Base-by-base conservation (phyloP, 2,329 filamentous ascomycete genomes). In the Nemania sp. region DNA sequence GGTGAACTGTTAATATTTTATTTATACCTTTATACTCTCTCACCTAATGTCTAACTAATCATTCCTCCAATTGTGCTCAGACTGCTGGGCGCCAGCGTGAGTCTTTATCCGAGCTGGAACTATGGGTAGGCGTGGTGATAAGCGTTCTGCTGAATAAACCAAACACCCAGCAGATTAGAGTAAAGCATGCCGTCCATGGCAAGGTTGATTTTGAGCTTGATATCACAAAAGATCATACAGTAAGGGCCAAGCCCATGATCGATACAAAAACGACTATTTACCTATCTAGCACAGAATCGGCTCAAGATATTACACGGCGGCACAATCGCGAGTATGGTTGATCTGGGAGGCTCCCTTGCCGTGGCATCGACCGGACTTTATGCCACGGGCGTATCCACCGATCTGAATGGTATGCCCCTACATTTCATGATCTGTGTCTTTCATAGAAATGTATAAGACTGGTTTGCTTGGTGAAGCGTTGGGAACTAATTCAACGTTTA, bases 261-360 rank as follows among this genome's bases (percentile, higher is more conserved):
- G 20, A 6, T 17, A 17, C 9, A 28, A 8, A 14, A 17, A 42
- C 4, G 3, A 8, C 3, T 15, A 14, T 42, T 44, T 51, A 33
- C 44, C 12, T 2, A 41, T 33, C 45, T 43, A 52, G 42, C 6
- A 11, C 19, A 91, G 87, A 93, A 93, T 66, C 85, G 89, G 1
- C 76, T 93, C 0, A 81, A 84, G 48, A 91, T 87, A 30, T 79
- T 92, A 23, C 89, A 93, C 64, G 89, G 89, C 15, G 89, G 89
- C 3, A 90, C 89, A 0, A 85, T 93, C 23, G 89, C 89, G 3
- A 89, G 85, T 67, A 86, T 92, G 73, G 86, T 87, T 23, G 84
- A 87, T 57, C 73, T 87, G 0, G 83, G 83, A 9, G 84, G 84
- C 12, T 87, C 84, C 0, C 74, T 87, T 2, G 84, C 84, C 8